These are phyloP conservation scores for Jasminum sambac DNA, from an alignment of 257 asterid genomes.

Conservation along the genomic window DNA sequence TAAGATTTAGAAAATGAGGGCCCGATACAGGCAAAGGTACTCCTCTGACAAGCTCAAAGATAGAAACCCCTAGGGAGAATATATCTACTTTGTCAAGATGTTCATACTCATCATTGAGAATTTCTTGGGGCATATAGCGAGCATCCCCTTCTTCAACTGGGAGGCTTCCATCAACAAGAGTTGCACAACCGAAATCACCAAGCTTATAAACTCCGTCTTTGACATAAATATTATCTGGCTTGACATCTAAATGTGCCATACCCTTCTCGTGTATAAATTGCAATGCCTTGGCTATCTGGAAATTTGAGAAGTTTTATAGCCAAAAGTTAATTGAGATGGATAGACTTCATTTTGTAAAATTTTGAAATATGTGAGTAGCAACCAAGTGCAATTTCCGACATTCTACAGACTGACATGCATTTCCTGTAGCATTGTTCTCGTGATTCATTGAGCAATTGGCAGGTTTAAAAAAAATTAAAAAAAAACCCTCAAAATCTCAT, in stretches of 20 bases:
- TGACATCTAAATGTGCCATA: slow-evolving; percentile 85
- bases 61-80: slow-evolving; percentile 84
- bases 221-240: slow-evolving; percentile 91
- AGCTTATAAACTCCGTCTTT: slow-evolving; percentile 81
- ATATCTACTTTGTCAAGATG: slow-evolving; percentile 86
- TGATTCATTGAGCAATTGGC: slow-evolving; percentile 12
- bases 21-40: slow-evolving; percentile 77
- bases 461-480: no score
- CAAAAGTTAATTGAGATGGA: slow-evolving; percentile 1
- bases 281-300: slow-evolving; percentile 86
- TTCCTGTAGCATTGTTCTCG: slow-evolving; percentile 7
- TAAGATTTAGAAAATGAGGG: slow-evolving; percentile 64
- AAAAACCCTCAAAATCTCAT: no score
- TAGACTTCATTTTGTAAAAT: neutral
- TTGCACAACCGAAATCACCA: slow-evolving; percentile 96
- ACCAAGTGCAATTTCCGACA: neutral
- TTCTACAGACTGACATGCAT: neutral
- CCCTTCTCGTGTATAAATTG: slow-evolving; percentile 71
- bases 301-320: neutral
- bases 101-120: slow-evolving; percentile 82
- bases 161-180: slow-evolving; percentile 68
- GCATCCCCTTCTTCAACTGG: slow-evolving; percentile 98
- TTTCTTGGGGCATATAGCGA: slow-evolving; percentile 97
- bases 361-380: neutral
- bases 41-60: slow-evolving; percentile 80